Percentiles rank a stretch among this genome's conserved stretches.
phyloP scores from a whole-genome alignment of 495 filamentous ascomycete species.

The Penicillium waksmanii region DNA sequence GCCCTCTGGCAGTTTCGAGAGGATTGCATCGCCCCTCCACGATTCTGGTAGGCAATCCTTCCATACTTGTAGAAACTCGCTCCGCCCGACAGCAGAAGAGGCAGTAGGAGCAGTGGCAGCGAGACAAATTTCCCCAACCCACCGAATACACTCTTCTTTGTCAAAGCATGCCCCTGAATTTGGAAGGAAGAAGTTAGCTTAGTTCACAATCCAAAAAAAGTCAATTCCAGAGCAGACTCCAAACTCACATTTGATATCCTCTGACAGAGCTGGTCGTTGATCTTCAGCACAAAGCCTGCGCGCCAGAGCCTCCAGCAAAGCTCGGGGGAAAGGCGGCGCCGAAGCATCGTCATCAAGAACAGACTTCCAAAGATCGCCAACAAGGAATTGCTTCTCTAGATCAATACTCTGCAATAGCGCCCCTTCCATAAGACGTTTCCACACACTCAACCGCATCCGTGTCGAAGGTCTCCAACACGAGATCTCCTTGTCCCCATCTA shows the following conservation, averaged over 20 bases:
- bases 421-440: slow-evolving; percentile 51
- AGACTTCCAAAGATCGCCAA: slow-evolving; percentile 51
- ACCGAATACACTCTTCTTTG: slow-evolving; percentile 45
- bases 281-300: slow-evolving; percentile 38
- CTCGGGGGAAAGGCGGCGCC: slow-evolving; percentile 40
- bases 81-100: slow-evolving; percentile 41
- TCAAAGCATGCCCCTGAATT: slow-evolving; percentile 53
- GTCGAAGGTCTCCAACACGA: slow-evolving; percentile 48
- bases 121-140: slow-evolving; percentile 57
- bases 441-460: slow-evolving; percentile 43
- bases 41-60: slow-evolving; percentile 60
- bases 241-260: slow-evolving; percentile 46
- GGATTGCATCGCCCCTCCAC: slow-evolving; percentile 56
- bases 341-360: slow-evolving; percentile 42
- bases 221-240: background rate
- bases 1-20: slow-evolving; percentile 49
- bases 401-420: slow-evolving; percentile 49
- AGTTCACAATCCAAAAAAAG: slow-evolving; percentile 13
- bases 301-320: slow-evolving; percentile 49
- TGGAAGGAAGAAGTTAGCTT: background rate
- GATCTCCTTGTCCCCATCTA: slow-evolving; percentile 28
- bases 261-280: slow-evolving; percentile 22
- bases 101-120: slow-evolving; percentile 48
- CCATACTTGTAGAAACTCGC: slow-evolving; percentile 57
- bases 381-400: slow-evolving; percentile 50